Percentiles rank a stretch among this genome's conserved stretches.
These are phyloP conservation scores for Colletotrichum lindemuthianum DNA, from an alignment of 2,329 filamentous ascomycete species.

Conservation along the genomic window DNA sequence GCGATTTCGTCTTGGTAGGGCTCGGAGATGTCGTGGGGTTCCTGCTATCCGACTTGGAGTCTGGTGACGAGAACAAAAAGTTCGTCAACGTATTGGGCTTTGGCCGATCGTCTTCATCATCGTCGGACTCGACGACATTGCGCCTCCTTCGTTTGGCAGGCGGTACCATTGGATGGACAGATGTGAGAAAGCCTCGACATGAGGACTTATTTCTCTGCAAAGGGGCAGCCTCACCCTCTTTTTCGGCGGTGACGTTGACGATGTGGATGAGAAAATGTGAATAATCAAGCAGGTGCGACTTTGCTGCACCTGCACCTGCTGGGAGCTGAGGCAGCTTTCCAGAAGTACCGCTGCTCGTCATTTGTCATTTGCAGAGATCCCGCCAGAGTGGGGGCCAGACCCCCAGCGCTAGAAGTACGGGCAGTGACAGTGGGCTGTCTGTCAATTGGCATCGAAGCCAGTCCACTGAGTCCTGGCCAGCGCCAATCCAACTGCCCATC, in stretches of 20 bases:
- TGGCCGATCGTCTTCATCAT: slow-evolving; percentile 55
- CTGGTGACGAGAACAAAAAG: slow-evolving; percentile 65
- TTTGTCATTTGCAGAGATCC: too few relatives aligned
- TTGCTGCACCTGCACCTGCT: slow-evolving; percentile 5
- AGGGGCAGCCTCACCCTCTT: slow-evolving; percentile 6
- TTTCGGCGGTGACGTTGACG: slow-evolving; percentile 16
- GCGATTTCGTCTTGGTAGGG: slow-evolving; percentile 46
- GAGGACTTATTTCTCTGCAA: slow-evolving; percentile 18
- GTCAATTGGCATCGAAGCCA: too few relatives aligned
- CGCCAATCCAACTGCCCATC: too few relatives aligned
- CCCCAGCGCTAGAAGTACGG: too few relatives aligned
- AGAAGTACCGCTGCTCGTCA: slow-evolving; percentile 9
- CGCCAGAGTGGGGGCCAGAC: too few relatives aligned
- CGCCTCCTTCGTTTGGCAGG: slow-evolving; percentile 68
- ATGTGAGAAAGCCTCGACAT: slow-evolving; percentile 23
- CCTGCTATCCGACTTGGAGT: slow-evolving; percentile 47
- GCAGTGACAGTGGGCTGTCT: slow-evolving; percentile 10
- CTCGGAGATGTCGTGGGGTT: slow-evolving; percentile 52
- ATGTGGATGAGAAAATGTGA: slow-evolving; percentile 7
- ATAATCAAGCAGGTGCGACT: slow-evolving; percentile 1
- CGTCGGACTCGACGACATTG: slow-evolving; percentile 62
- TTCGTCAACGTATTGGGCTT: slow-evolving; percentile 60
- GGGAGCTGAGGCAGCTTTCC: slow-evolving; percentile 24
- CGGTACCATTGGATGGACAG: slow-evolving; percentile 59
- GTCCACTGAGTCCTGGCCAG: too few relatives aligned